A percentile compares a stretch with the other conserved stretches of the same genome.
phyloP scores from a whole-genome alignment of 441 rosid species.

The Adansonia grandidieri region DNA sequence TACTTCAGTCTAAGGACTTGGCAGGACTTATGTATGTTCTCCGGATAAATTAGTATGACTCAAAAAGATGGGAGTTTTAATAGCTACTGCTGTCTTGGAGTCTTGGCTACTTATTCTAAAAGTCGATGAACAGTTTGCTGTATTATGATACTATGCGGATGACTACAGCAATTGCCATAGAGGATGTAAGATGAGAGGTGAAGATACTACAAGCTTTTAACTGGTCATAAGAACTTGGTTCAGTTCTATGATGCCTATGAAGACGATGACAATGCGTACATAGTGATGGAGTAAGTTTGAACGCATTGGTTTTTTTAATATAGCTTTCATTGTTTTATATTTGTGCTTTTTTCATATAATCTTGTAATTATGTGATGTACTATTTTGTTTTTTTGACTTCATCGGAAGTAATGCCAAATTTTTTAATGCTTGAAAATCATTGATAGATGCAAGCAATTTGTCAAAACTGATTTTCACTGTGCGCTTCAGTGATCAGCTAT shows the following conservation, averaged over 20 bases:
- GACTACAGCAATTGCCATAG: constrained; percentile 88
- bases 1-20: not conserved
- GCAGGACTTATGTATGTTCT: not conserved
- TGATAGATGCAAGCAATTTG: constrained; percentile 10
- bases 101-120: constrained; percentile 10
- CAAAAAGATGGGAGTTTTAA: not conserved
- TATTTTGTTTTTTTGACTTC: not conserved
- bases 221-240: constrained; percentile 80
- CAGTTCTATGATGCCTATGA: constrained; percentile 86
- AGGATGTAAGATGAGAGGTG: constrained; percentile 92
- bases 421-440: not conserved
- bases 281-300: constrained; percentile 81
- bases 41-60: not conserved
- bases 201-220: constrained; percentile 75
- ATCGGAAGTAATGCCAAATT: not conserved
- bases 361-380: not conserved
- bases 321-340: not conserved
- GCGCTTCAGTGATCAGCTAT: constrained; percentile 14
- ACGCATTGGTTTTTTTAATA: not conserved
- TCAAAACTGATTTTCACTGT: not conserved
- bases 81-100: not conserved
- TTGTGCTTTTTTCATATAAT: not conserved
- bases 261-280: constrained; percentile 76
- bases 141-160: constrained; percentile 48
- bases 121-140: not conserved